A percentile compares a stretch with the other conserved stretches of the same genome.
Conservation (phyloP, 352 stramenopile genomes). For the Blastocystis sp. region DNA sequence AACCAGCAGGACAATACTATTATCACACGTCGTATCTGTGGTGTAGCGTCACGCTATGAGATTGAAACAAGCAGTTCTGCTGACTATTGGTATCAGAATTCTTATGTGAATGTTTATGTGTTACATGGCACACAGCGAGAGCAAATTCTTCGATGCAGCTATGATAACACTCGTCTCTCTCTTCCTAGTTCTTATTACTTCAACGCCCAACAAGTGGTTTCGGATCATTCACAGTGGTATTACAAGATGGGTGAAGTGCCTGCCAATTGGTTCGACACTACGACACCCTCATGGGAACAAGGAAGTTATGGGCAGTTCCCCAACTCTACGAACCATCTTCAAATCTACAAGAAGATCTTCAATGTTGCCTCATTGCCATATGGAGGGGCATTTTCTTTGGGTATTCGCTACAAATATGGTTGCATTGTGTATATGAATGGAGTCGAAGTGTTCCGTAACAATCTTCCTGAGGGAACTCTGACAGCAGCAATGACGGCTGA, state of each 20-base stretch:
- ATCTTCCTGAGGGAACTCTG: neutral
- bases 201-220: neutral
- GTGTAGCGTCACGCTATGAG: neutral
- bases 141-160: neutral
- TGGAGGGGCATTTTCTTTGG: neutral
- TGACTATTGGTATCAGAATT: neutral
- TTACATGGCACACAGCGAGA: neutral
- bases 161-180: neutral
- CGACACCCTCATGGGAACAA: neutral
- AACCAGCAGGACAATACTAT: neutral
- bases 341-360: conserved; percentile 43
- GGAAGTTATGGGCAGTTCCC: neutral
- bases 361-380: neutral
- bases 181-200: neutral
- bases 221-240: neutral
- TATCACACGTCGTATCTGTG: neutral
- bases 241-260: neutral
- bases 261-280: neutral
- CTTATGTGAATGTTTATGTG: neutral
- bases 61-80: neutral
- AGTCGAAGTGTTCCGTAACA: conserved; percentile 44
- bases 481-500: neutral
- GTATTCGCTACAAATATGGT: conserved; percentile 34
- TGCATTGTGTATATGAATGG: conserved; percentile 65
- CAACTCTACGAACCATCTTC: neutral